Evolutionary conservation across 371 early-diverging fungal species (phyloP), one percentile per base, ranked within the genome.

Genomic region (Enterocytospora artemiae): DNA sequence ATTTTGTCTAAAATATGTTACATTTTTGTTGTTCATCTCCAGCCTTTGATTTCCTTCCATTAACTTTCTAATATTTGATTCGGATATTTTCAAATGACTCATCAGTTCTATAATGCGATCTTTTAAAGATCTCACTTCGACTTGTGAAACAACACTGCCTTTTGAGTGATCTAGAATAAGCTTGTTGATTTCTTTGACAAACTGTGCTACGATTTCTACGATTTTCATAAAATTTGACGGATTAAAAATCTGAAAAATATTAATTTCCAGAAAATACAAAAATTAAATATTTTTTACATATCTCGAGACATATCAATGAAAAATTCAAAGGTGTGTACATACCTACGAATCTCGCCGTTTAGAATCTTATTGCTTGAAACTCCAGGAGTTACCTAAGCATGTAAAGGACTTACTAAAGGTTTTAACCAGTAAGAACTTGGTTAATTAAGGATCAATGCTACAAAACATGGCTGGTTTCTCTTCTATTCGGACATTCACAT

Each of bases 131-230:
- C 16, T 5, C 24, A 52, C 14, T 27, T 54, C n/a, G 7, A 67
- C 46, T 18, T 5, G 27, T 5, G 41, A 49, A 20, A 56, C 7
- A n/a, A 27, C 22, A 12, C 4, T 5, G 4, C 16, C 57, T 22
- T 55, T 32, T 22, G 25, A 1, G 1, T 31, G 20, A 18, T 58
- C 3, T 1, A 36, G 43, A 7, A 12, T n/a, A 14, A 32, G 16
- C 33, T 55, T 28, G 45, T 63, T 63, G 27, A 68, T 12, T 33
- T 44, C 34, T 27, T 68, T 63, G 9, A 63, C 25, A 43, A 63
- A 54, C 32, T 63, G 33, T 43, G 57, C 45, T 5, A 25, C 32
- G 5, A 59, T 2, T 9, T 68, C 55, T 3, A 64, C 7, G 7
- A 53, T 22, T 33, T 49, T 65, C 56, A 65, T 46, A 27, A 52